Base-by-base conservation (phyloP, 23 red algal genomes). In the Agarophyton chilense region DNA sequence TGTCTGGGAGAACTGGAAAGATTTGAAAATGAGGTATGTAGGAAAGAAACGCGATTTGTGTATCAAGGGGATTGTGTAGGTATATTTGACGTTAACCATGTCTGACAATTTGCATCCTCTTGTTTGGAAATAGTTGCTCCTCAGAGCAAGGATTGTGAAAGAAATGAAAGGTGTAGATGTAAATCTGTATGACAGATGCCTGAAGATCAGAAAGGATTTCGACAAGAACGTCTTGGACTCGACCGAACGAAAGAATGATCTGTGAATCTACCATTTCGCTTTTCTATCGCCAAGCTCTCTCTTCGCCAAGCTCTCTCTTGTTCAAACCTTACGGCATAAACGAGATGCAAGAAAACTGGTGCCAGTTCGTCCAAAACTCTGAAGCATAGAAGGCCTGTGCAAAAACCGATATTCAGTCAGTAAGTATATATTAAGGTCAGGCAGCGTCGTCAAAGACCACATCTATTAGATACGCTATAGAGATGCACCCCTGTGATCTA, bases 141-240 rank as follows among this genome's bases (percentile, higher is more conserved):
- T 86, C 12, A 17, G 64, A 29, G 82, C 82, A 21, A 66, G 82
- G 32, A 63, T 86, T 71, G 61, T 22, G 1, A 63, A 63, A 13
- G 82, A 86, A 55, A 72, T 86, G 82, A 86, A 60, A 13, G 82
- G 64, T 13, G 47, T 86, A 10, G 82, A 86, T 31, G 34, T 63
- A 11, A 44, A 86, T 55, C 82, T 86, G 6, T 86, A 72, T 28
- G 82, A 86, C 22, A 66, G 82, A 36, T 86, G 62, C 50, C 60
- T 86, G 16, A 86, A 67, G 49, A 72, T 86, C 45, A 70, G 82
- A 56, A 70, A 52, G 50, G 49, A 86, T 24, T 72, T 86, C 67
- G 82, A 86, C 32, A 70, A 70, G 49, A 70, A 63, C 36, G 28
- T 86, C 42, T 45, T 65, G 16, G 31, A 65, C 32, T 26, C 60